A percentile compares a stretch with the other conserved stretches of the same genome.
phyloP scores from a whole-genome alignment of 2,329 filamentous ascomycete genomes.

The Alternaria sp. region DNA sequence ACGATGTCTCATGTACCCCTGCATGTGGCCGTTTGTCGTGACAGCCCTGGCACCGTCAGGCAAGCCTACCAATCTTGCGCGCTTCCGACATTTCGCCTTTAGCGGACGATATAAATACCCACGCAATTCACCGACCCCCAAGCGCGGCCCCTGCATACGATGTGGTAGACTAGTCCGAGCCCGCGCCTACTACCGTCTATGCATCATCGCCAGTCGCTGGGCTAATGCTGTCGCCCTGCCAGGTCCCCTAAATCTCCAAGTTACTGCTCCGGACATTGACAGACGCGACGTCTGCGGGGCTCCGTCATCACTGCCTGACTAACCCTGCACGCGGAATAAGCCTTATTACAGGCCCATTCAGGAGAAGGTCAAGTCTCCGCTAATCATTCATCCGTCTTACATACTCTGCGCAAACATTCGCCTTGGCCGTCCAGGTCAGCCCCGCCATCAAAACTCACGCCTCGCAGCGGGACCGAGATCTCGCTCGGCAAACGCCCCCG shows the following conservation, averaged over 20 bases:
- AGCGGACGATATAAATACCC: constrained; percentile 10
- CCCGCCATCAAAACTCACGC: constrained; percentile 11
- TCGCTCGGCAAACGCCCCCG: constrained; percentile 12
- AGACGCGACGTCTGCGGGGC: background rate
- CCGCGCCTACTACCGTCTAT: constrained; percentile 14
- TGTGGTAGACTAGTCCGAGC: constrained; percentile 14
- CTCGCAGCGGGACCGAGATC: constrained; percentile 6
- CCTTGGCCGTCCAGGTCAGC: constrained; percentile 9
- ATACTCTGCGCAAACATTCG: background rate
- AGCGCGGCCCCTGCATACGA: constrained; percentile 12
- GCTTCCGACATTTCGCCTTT: constrained; percentile 15
- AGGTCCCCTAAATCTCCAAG: background rate
- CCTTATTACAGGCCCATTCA: background rate
- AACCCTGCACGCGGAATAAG: background rate
- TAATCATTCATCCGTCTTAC: constrained; percentile 1
- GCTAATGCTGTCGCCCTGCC: background rate
- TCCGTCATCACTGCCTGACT: background rate
- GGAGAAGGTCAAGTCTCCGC: background rate
- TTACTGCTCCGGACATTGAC: background rate
- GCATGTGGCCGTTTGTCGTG: constrained; percentile 10
- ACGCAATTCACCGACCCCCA: constrained; percentile 6
- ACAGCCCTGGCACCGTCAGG: constrained; percentile 7
- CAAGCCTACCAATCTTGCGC: constrained; percentile 4
- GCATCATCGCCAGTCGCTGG: constrained; percentile 10
- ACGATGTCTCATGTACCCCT: constrained; percentile 14